A percentile compares a stretch with the other conserved stretches of the same genome.
Evolutionary conservation across 1,284 basidiomycete genomes (phyloP).

Genomic region (Trichosporon inkin): DNA sequence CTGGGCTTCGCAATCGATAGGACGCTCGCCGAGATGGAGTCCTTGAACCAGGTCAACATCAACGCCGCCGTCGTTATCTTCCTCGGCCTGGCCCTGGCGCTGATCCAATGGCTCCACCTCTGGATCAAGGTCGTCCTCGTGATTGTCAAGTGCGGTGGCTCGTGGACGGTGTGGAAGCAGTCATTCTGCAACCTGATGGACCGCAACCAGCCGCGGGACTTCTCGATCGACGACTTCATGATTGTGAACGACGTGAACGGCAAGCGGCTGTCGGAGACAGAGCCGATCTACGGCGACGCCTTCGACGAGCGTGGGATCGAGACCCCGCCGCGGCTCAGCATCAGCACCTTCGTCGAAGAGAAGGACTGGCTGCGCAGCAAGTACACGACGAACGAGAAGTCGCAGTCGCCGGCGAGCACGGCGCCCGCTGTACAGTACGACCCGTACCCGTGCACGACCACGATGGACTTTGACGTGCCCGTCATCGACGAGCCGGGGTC

Average conservation of each 20-base stretch:
- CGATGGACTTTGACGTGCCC: conserved; percentile 4
- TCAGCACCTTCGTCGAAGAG: background rate
- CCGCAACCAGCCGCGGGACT: background rate
- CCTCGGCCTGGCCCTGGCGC: background rate
- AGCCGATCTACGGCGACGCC: background rate
- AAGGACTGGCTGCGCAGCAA: conserved; percentile 6
- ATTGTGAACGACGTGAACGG: background rate
- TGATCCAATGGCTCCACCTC: conserved; percentile 4
- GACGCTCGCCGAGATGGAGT: background rate
- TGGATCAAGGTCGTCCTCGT: conserved; percentile 3
- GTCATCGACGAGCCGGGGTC: conserved; percentile 1
- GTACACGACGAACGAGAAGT: conserved; percentile 6
- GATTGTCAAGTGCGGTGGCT: background rate
- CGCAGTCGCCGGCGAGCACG: background rate
- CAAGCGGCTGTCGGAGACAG: background rate
- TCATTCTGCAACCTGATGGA: conserved; percentile 7
- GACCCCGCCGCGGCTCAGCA: background rate
- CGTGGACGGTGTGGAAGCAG: background rate
- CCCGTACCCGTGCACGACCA: background rate
- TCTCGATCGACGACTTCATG: background rate
- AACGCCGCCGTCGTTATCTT: conserved; percentile 6
- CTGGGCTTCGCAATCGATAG: conserved; percentile 1
- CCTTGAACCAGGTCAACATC: conserved; percentile 3
- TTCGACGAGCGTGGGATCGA: background rate
- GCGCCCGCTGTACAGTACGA: background rate